Percentiles rank a stretch among this genome's conserved stretches.
Evolutionary conservation across 1,284 basidiomycete species (phyloP).

Genomic region (Sphaerobolus stellatus): DNA sequence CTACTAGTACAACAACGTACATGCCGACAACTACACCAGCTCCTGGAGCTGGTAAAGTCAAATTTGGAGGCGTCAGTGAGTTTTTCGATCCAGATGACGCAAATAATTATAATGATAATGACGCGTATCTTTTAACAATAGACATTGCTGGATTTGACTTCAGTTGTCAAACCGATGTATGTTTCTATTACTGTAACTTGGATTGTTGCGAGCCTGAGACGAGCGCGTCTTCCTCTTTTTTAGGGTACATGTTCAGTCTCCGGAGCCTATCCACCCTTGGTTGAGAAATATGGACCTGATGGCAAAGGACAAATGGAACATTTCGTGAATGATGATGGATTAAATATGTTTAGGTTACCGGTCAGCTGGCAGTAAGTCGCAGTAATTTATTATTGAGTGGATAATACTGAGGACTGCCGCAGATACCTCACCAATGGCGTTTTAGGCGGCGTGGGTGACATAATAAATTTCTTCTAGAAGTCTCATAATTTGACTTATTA

Average conservation of each 20-base stretch:
- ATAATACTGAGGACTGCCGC: neutral
- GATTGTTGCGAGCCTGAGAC: neutral
- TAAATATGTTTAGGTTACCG: slow-evolving; percentile 35
- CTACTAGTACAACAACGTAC: slow-evolving; percentile 1
- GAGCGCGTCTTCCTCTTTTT: neutral
- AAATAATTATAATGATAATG: neutral
- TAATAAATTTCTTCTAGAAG: no score
- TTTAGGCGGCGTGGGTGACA: slow-evolving; percentile 17
- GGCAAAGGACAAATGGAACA: slow-evolving; percentile 56
- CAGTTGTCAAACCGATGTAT: slow-evolving; percentile 1
- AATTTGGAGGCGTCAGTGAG: slow-evolving; percentile 43
- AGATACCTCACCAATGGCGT: slow-evolving; percentile 16
- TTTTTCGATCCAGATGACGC: neutral
- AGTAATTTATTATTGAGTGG: neutral
- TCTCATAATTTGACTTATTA: no score
- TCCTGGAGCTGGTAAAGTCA: slow-evolving; percentile 19
- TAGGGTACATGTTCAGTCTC: neutral
- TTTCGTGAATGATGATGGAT: slow-evolving; percentile 38
- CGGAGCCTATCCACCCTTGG: neutral
- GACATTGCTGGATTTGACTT: slow-evolving; percentile 2
- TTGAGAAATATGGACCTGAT: slow-evolving; percentile 35
- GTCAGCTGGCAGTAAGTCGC: slow-evolving; percentile 34
- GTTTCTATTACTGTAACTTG: no score
- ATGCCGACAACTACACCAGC: slow-evolving; percentile 11
- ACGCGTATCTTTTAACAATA: neutral